phyloP scores from a whole-genome alignment of 305 asterid species.

The Stenogyne calaminthoides region DNA sequence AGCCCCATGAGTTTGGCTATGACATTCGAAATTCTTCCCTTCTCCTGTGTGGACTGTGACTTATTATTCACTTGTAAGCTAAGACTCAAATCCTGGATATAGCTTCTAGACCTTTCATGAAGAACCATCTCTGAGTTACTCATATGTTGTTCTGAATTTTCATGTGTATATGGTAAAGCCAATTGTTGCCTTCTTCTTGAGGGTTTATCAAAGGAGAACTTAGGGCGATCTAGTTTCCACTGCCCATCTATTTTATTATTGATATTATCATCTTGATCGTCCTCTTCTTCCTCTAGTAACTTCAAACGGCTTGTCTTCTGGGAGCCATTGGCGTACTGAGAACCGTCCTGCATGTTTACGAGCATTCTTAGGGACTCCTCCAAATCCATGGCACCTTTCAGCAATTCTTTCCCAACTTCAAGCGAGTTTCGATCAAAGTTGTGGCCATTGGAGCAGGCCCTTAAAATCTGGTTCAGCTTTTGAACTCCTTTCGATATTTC shows the following conservation, averaged over 20 bases:
- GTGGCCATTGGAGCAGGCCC: slow-evolving; percentile 61
- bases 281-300: slow-evolving; percentile 66
- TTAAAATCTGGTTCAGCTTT: slow-evolving; percentile 64
- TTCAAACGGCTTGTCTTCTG: slow-evolving; percentile 51
- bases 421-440: slow-evolving; percentile 57
- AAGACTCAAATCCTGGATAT: slow-evolving; percentile 45
- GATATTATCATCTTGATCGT: slow-evolving; percentile 42
- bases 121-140: slow-evolving; percentile 38
- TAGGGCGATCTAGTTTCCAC: slow-evolving; percentile 65
- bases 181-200: slow-evolving; percentile 33
- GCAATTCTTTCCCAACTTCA: slow-evolving; percentile 63
- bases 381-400: slow-evolving; percentile 77
- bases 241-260: slow-evolving; percentile 39
- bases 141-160: slow-evolving; percentile 18
- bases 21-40: slow-evolving; percentile 77
- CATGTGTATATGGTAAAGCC: slow-evolving; percentile 29
- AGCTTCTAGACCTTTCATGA: slow-evolving; percentile 57
- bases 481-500: slow-evolving; percentile 80
- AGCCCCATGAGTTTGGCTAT: slow-evolving; percentile 95
- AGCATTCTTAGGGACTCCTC: slow-evolving; percentile 78
- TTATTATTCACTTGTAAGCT: slow-evolving; percentile 29
- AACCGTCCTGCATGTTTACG: slow-evolving; percentile 60
- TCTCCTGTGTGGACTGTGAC: slow-evolving; percentile 43
- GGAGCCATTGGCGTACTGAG: slow-evolving; percentile 37
- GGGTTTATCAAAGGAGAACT: slow-evolving; percentile 76